Conservation (phyloP, 2,329 filamentous ascomycete species). For the Teratosphaeria viscida region DNA sequence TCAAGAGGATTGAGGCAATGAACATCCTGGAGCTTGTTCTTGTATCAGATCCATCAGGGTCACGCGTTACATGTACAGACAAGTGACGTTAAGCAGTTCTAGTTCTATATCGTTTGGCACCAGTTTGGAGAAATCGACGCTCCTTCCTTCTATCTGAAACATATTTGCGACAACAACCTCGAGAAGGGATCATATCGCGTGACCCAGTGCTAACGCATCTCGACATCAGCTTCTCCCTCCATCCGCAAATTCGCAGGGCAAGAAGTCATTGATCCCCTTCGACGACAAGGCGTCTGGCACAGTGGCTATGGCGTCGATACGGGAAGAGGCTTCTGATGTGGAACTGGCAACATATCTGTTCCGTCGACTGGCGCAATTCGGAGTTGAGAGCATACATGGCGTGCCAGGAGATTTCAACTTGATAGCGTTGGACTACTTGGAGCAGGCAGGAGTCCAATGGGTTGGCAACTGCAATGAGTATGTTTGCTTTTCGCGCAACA, state of each 20-base stretch:
- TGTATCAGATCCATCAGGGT: background rate
- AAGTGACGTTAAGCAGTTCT: background rate
- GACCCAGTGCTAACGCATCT: background rate
- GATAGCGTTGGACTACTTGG: conserved; percentile 47
- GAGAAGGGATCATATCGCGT: background rate
- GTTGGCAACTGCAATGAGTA: conserved; percentile 51
- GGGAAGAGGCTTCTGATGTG: background rate
- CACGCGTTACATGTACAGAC: background rate
- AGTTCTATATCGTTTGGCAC: background rate
- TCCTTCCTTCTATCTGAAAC: background rate
- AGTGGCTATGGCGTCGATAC: background rate
- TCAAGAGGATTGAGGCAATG: background rate
- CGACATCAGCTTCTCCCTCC: background rate
- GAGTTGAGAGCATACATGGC: background rate
- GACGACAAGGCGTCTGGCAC: background rate
- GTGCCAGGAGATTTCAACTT: conserved; percentile 32
- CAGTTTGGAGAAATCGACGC: background rate
- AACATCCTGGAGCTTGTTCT: background rate
- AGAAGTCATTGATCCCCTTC: background rate
- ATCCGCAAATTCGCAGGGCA: background rate
- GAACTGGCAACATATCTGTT: conserved; percentile 2
- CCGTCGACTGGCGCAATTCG: background rate
- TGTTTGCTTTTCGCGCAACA: background rate
- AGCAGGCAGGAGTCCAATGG: conserved; percentile 45
- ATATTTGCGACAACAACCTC: background rate